Evolutionary conservation across 306 rosid genomes (phyloP), one percentile per base, ranked within the genome.

Genomic region (Corylus heterophylla): DNA sequence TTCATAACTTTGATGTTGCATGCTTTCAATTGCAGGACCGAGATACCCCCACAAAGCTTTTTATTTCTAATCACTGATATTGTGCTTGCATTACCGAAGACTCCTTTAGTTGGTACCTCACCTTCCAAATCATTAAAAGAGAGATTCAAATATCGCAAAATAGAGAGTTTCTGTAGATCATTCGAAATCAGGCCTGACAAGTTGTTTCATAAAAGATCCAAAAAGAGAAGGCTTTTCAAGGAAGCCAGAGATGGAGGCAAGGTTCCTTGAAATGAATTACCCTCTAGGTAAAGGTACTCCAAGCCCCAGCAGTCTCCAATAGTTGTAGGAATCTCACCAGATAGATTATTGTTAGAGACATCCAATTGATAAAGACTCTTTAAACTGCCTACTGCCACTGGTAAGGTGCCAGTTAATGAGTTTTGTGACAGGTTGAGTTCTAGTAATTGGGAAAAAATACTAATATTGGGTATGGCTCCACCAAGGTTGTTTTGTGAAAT

Each of bases 101-200:
- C 81, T 20, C 90, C 91, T 4, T 2, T 31, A 1, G 47, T 79
- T 68, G 84, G 86, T 0, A 90, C 89, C 49, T 79, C 87, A 0
- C 94, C 91, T 6, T 81, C 88, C 29, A 88, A 51, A 42, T 45
- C 44, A 54, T 86, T 90, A 49, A 76, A 87, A 12, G 91, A 88
- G 54, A 84, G 39, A 73, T 86, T 84, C 78, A 88, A 39, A 67
- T 79, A 64, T 1, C n/a, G 3, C 4, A 84, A 59, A 12, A 37
- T 35, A 4, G 51, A 12, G 27, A 86, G 39, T 2, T 80, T 74
- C 2, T 86, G 66, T 0, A 88, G 4, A 50, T 2, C 76, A 16
- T 62, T 7, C 10, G 86, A 89, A 81, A 88, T 86, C 17, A 74
- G 4, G 27, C 89, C 84, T 0, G 77, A 70, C 54, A 90, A 77